Evolutionary conservation across 495 filamentous ascomycete genomes (phyloP).

Genomic region (Choiromyces venosus): DNA sequence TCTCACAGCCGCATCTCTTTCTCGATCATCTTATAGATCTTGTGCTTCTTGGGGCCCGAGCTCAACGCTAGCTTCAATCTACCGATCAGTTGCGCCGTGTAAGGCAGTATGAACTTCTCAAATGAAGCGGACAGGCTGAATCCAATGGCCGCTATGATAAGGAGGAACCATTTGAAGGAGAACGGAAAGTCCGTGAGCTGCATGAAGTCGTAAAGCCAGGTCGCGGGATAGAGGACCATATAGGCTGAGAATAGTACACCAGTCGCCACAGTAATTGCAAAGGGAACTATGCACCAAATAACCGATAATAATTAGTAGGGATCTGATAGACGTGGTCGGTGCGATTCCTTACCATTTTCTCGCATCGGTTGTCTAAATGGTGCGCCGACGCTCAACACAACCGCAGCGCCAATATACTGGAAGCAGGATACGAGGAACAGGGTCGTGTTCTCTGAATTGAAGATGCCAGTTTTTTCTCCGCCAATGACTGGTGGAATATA

Average conservation of each 20-base stretch:
- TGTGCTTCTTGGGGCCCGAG: conserved; percentile 64
- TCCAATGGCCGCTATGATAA: conserved; percentile 61
- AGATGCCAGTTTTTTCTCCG: conserved; percentile 69
- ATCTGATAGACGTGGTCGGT: background rate
- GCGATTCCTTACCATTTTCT: conserved; percentile 51
- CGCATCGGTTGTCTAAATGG: conserved; percentile 80
- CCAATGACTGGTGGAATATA: conserved; percentile 73
- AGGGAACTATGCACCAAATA: conserved; percentile 60
- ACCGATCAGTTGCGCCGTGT: conserved; percentile 64
- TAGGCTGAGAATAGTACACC: conserved; percentile 62
- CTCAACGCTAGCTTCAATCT: conserved; percentile 52
- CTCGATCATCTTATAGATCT: conserved; percentile 75
- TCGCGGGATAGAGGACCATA: conserved; percentile 68
- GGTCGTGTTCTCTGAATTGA: conserved; percentile 86
- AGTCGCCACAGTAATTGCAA: conserved; percentile 68
- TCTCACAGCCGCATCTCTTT: conserved; percentile 60
- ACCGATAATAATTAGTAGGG: conserved; percentile 6
- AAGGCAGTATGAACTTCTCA: conserved; percentile 65
- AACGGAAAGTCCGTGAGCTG: conserved; percentile 70
- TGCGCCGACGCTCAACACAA: conserved; percentile 80
- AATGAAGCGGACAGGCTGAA: conserved; percentile 62
- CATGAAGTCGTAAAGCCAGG: conserved; percentile 69
- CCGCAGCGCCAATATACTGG: conserved; percentile 84
- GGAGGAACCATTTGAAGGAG: conserved; percentile 64
- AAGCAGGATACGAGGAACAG: conserved; percentile 87